Evolutionary conservation across 2,329 filamentous ascomycete genomes (phyloP).

Genomic region (Calonectria naviculata): DNA sequence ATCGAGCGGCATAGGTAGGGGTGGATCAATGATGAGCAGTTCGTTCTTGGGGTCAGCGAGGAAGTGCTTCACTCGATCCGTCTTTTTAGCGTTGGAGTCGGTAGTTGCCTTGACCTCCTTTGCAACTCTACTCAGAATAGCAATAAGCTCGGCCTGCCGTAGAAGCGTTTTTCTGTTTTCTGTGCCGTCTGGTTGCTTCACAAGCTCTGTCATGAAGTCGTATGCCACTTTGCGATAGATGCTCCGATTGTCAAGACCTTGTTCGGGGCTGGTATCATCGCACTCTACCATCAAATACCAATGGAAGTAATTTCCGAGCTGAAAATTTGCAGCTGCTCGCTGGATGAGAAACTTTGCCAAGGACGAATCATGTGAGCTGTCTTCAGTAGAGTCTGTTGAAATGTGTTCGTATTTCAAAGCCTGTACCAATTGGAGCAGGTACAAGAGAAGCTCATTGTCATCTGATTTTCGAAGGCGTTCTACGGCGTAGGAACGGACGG

Average conservation of each 20-base stretch:
- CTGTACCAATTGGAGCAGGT: slow-evolving; percentile 93
- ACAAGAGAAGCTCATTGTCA: slow-evolving; percentile 90
- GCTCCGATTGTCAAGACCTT: slow-evolving; percentile 79
- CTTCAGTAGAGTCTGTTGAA: slow-evolving; percentile 64
- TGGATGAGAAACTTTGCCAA: slow-evolving; percentile 90
- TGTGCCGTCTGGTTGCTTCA: slow-evolving; percentile 75
- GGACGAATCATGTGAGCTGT: slow-evolving; percentile 80
- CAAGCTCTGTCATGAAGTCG: slow-evolving; percentile 92
- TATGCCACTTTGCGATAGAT: slow-evolving; percentile 95
- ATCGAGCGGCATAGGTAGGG: slow-evolving; percentile 88
- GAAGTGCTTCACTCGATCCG: slow-evolving; percentile 85
- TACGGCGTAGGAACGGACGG: slow-evolving; percentile 93
- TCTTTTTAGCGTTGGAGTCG: slow-evolving; percentile 82
- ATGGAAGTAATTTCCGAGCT: slow-evolving; percentile 93
- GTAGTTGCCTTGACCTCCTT: slow-evolving; percentile 86
- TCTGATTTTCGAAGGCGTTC: slow-evolving; percentile 91
- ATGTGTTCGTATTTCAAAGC: slow-evolving; percentile 94
- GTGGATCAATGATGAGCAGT: slow-evolving; percentile 82
- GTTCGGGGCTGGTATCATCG: slow-evolving; percentile 83
- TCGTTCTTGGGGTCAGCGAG: slow-evolving; percentile 93
- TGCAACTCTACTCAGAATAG: slow-evolving; percentile 87
- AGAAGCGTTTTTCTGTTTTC: slow-evolving; percentile 81
- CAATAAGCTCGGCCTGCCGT: slow-evolving; percentile 89
- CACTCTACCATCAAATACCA: slow-evolving; percentile 99
- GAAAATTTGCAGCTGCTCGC: slow-evolving; percentile 87